These are phyloP conservation scores for Phytopythium boreale DNA, from an alignment of 352 stramenopile species.

Conservation along the genomic window DNA sequence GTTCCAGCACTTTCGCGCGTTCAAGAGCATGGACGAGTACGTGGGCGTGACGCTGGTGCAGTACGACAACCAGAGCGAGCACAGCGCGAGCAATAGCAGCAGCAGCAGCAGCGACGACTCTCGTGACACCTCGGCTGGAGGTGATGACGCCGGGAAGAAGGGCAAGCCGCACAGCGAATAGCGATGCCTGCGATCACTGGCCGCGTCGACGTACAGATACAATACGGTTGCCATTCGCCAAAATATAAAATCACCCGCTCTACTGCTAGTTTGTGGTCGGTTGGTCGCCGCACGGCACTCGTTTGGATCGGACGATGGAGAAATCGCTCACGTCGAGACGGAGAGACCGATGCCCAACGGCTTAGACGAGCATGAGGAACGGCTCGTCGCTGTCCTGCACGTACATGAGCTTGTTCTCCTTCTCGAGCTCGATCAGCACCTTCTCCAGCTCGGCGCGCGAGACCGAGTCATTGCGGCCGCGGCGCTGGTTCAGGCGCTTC, in stretches of 20 bases:
- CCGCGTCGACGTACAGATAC: conserved; percentile 1
- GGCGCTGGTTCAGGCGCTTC: conserved; percentile 45
- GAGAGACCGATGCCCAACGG: neutral
- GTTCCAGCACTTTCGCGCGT: conserved; percentile 60
- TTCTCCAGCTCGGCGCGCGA: conserved; percentile 57
- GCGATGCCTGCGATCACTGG: neutral
- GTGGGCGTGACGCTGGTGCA: conserved; percentile 62
- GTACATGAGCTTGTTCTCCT: conserved; percentile 91
- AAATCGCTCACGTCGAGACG: neutral
- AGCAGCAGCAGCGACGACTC: neutral
- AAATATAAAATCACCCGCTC: conserved; percentile 28
- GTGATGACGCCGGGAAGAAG: neutral
- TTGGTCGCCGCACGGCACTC: neutral
- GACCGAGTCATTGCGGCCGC: conserved; percentile 26
- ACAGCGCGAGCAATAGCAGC: neutral
- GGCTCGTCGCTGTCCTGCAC: conserved; percentile 77
- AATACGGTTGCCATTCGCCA: conserved; percentile 17
- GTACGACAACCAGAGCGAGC: conserved; percentile 37
- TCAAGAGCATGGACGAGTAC: conserved; percentile 68
- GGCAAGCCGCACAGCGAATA: conserved; percentile 10
- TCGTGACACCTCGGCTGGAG: neutral
- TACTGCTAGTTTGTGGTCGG: neutral
- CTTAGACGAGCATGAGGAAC: conserved; percentile 86
- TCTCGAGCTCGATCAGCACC: conserved; percentile 70
- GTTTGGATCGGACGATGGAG: neutral